Evolutionary conservation across 2,329 filamentous ascomycete genomes (phyloP).

Genomic region (Amauroascus niger): DNA sequence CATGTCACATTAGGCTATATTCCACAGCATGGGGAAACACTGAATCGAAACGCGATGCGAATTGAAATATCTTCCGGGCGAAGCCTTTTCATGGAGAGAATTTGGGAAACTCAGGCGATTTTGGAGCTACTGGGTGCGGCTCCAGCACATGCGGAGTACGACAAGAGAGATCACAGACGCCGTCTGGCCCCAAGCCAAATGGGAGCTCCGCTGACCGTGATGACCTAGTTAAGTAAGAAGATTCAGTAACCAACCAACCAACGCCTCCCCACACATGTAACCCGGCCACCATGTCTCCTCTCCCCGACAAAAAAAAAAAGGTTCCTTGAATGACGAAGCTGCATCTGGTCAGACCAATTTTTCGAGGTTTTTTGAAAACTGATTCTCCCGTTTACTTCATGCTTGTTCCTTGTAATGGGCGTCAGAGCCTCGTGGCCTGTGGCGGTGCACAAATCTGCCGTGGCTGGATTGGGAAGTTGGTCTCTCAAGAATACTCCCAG

Average conservation of each 20-base stretch:
- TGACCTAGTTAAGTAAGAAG: neutral
- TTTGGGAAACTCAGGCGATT: neutral
- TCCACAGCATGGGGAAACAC: too few relatives aligned
- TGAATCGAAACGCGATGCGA: conserved; percentile 1
- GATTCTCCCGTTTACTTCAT: neutral
- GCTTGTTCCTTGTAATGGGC: conserved; percentile 1
- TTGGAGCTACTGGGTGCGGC: neutral
- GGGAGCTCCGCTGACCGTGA: neutral
- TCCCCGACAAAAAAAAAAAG: neutral
- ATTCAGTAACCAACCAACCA: too few relatives aligned
- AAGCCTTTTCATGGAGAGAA: too few relatives aligned
- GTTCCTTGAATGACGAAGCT: neutral
- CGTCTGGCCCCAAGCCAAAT: neutral
- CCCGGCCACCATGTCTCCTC: conserved; percentile 1
- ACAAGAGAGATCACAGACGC: conserved; percentile 2
- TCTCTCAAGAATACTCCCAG: neutral
- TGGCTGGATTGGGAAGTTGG: neutral
- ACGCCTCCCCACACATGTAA: neutral
- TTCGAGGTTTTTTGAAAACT: neutral
- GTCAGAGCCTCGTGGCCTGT: neutral
- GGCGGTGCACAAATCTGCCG: conserved; percentile 5
- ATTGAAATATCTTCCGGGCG: too few relatives aligned
- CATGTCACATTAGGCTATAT: conserved; percentile 3
- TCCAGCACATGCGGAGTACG: neutral
- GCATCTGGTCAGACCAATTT: neutral